Percentiles rank a stretch among this genome's conserved stretches.
These are phyloP conservation scores for Ceratobasidium sp. DNA, from an alignment of 1,284 basidiomycete species.

Conservation along the genomic window DNA sequence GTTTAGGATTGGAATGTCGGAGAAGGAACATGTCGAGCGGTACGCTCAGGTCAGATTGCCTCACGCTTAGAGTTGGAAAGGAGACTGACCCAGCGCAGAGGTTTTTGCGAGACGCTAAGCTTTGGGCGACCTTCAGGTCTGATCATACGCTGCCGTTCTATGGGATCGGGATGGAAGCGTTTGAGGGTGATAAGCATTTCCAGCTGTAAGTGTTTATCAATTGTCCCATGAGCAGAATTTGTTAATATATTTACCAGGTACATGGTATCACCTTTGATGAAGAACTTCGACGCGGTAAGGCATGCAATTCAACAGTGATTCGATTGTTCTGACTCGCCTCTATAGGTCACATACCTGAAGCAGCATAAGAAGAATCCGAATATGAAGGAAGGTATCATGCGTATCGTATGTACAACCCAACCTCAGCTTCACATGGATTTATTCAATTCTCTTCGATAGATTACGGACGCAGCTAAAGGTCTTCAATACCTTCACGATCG, in stretches of 20 bases:
- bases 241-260: not conserved
- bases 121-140: constrained; percentile 23
- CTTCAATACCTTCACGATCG: constrained; percentile 25
- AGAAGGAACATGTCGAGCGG: constrained; percentile 8
- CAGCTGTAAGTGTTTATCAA: constrained; percentile 9
- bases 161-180: constrained; percentile 34
- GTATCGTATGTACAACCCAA: constrained; percentile 9
- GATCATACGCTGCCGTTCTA: constrained; percentile 35
- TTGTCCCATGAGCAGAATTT: not conserved
- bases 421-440: no score
- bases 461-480: constrained; percentile 30
- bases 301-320: no score
- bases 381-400: constrained; percentile 26
- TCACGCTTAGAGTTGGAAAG: not conserved
- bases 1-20: constrained; percentile 36
- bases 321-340: not conserved
- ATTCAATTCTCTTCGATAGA: not conserved
- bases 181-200: constrained; percentile 22
- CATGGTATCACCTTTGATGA: constrained; percentile 34
- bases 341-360: constrained; percentile 26
- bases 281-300: constrained; percentile 31
- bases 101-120: constrained; percentile 17
- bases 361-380: not conserved
- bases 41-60: constrained; percentile 4
- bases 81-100: not conserved